Evolutionary conservation across 2,329 filamentous ascomycete species (phyloP).

Genomic region (Calonectria pseudoturangicola): DNA sequence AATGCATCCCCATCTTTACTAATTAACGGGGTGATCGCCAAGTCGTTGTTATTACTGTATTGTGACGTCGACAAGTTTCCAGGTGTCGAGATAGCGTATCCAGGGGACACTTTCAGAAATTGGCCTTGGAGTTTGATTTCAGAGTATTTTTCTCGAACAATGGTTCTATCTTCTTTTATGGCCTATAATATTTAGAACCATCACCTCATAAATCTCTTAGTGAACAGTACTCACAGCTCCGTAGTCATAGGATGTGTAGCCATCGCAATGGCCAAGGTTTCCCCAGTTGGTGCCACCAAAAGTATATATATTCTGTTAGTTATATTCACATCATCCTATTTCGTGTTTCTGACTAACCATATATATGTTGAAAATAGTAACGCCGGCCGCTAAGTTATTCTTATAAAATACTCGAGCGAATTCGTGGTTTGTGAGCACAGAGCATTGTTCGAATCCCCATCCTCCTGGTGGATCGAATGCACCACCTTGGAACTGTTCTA

Average conservation of each 20-base stretch:
- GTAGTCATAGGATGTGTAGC: slow-evolving; percentile 76
- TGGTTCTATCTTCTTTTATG: slow-evolving; percentile 81
- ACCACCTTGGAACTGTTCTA: slow-evolving; percentile 78
- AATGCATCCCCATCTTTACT: slow-evolving; percentile 72
- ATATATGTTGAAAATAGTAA: slow-evolving; percentile 82
- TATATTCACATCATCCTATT: rapidly evolving
- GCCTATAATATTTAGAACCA: slow-evolving; percentile 19
- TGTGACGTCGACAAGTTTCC: slow-evolving; percentile 69
- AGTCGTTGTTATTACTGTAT: slow-evolving; percentile 69
- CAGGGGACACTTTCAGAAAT: slow-evolving; percentile 83
- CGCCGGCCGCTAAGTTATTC: slow-evolving; percentile 80
- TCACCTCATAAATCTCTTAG: not conserved
- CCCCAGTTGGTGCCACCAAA: slow-evolving; percentile 91
- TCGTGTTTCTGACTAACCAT: slow-evolving; percentile 71
- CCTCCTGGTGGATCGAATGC: slow-evolving; percentile 86
- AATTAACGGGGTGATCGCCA: slow-evolving; percentile 78
- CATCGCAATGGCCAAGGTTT: slow-evolving; percentile 82
- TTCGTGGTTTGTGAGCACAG: slow-evolving; percentile 80
- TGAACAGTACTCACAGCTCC: slow-evolving; percentile 60
- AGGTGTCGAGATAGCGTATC: slow-evolving; percentile 77
- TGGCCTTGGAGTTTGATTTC: slow-evolving; percentile 86
- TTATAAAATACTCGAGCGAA: slow-evolving; percentile 88
- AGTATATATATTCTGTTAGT: slow-evolving; percentile 56
- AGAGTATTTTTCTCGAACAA: slow-evolving; percentile 85
- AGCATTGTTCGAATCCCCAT: slow-evolving; percentile 80